phyloP scores from a whole-genome alignment of 2,329 filamentous ascomycete species.

The Zopfia rhizophila region DNA sequence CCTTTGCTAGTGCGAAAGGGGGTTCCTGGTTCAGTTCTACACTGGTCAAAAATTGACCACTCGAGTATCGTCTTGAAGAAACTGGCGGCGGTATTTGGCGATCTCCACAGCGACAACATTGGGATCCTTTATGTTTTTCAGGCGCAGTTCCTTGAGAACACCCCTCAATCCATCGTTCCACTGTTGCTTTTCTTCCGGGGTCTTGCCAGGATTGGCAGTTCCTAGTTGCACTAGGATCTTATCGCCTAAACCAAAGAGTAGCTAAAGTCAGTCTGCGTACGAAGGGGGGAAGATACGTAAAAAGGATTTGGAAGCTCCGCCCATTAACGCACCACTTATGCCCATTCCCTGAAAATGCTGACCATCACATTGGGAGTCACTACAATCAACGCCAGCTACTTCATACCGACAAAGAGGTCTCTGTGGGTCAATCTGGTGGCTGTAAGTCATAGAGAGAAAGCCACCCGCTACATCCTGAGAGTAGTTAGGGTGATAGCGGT shows the following conservation, averaged over 20 bases:
- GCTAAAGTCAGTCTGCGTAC: constrained; percentile 52
- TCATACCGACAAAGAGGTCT: constrained; percentile 82
- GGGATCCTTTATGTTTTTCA: constrained; percentile 49
- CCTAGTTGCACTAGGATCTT: constrained; percentile 78
- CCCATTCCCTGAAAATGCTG: constrained; percentile 84
- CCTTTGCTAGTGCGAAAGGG: not conserved
- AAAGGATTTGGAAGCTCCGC: constrained; percentile 26
- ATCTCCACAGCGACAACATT: constrained; percentile 53
- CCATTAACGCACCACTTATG: constrained; percentile 75
- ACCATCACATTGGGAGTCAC: constrained; percentile 75
- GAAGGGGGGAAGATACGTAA: constrained; percentile 42
- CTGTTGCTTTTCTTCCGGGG: constrained; percentile 67
- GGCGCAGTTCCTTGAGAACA: constrained; percentile 50
- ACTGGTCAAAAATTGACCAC: constrained; percentile 48
- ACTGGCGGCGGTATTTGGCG: constrained; percentile 51
- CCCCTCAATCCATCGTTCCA: constrained; percentile 52
- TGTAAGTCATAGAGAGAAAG: constrained; percentile 91
- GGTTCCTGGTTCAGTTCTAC: constrained; percentile 12
- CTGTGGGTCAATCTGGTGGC: constrained; percentile 83
- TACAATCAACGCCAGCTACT: constrained; percentile 75
- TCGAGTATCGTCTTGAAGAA: constrained; percentile 52
- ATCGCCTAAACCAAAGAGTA: constrained; percentile 66
- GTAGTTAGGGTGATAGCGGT: constrained; percentile 87
- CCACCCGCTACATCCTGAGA: constrained; percentile 75
- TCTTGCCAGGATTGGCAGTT: constrained; percentile 69